These are phyloP conservation scores for Kalmanozyma brasiliensis DNA, from an alignment of 1,284 basidiomycete species.

Conservation along the genomic window DNA sequence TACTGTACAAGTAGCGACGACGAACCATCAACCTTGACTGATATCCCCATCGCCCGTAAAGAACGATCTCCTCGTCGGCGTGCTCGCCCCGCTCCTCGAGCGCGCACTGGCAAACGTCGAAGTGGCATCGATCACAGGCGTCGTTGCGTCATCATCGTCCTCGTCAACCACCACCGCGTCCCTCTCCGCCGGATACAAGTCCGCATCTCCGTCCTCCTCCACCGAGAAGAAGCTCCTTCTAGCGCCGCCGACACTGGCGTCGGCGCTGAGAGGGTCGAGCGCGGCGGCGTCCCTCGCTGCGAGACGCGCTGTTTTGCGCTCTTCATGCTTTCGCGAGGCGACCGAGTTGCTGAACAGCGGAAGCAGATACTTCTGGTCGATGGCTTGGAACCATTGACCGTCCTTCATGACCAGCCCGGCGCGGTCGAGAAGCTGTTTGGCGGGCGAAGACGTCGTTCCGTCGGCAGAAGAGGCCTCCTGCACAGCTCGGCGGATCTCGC, in stretches of 20 bases:
- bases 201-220: conserved; percentile 25
- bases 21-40: background rate
- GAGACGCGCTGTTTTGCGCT: conserved; percentile 47
- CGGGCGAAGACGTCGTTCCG: conserved; percentile 36
- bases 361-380: conserved; percentile 93
- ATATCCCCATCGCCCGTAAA: conserved; percentile 5
- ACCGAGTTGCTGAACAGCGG: conserved; percentile 87
- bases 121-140: conserved; percentile 32
- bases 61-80: conserved; percentile 44
- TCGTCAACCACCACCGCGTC: conserved; percentile 47
- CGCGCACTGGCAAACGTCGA: conserved; percentile 27
- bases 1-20: background rate
- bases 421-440: conserved; percentile 57
- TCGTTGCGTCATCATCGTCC: conserved; percentile 29
- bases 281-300: conserved; percentile 40
- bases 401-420: conserved; percentile 69
- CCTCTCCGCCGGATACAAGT: conserved; percentile 35
- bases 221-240: conserved; percentile 42
- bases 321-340: conserved; percentile 68
- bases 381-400: conserved; percentile 91
- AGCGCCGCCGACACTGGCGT: conserved; percentile 3
- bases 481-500: conserved; percentile 40
- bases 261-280: conserved; percentile 9
- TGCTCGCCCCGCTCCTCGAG: conserved; percentile 31
- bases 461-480: conserved; percentile 32